Base-by-base conservation (phyloP, 2,329 filamentous ascomycete genomes). In the Penicillium sp. region DNA sequence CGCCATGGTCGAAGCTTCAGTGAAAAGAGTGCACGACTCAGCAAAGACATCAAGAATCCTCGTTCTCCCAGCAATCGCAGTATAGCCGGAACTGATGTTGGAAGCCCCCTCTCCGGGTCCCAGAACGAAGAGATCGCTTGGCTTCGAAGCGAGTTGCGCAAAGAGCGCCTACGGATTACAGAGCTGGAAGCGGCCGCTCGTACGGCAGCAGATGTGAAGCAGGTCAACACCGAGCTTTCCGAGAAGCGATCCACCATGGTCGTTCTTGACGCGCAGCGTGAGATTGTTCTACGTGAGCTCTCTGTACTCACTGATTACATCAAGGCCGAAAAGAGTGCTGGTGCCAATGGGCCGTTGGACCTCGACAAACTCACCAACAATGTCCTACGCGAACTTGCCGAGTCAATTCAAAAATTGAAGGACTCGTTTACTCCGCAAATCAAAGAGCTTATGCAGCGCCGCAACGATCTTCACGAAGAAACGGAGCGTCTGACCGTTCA, bases 181-280 rank as follows among this genome's bases (percentile, higher is more conserved):
- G 91, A 96, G 70, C 81, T 99, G 44, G 75, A 81, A 71, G 64
- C 75, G 59, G 59, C 73, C 73, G 72, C 85, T 57, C 81, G 83
- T 57, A 79, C 77, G 25, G 78, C 79, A 4, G 76, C 75, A 12
- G 80, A 81, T 54, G 82, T 85, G 53, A 87, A 87, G 71, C 86
- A 84, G 60, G 83, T 95, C 27, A 95, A 95, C 70, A 90, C 87
- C 60, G 92, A 91, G 66, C 76, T 97, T 19, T 80, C 88, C 30
- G 91, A 97, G 71, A 97, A 97, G 75, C 81, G 93, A 50, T 95
- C 95, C 63, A 97, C 93, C 0, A 93, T 99, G 68, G 92, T 92
- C 6, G 88, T 95, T 14, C 77, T 97, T 43, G 92, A 97, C 67
- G 92, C 91, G 0, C 89, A 96, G 71, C 89, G 90, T 42, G 92